Evolutionary conservation across 345 rosid species (phyloP), one percentile per base, ranked within the genome.

Genomic region (Syzygium grande): DNA sequence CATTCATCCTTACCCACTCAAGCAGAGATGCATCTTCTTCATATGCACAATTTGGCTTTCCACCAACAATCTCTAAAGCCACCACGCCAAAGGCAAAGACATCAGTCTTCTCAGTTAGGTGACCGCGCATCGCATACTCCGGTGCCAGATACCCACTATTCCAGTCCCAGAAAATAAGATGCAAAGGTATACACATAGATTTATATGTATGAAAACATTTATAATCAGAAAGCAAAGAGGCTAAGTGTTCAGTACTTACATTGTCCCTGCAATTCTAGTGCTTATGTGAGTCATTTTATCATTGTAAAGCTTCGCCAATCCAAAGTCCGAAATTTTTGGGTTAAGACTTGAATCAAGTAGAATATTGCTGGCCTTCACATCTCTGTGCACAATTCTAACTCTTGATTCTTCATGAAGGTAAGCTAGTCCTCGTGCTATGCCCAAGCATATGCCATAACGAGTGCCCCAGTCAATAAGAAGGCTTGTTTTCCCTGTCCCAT

Each of bases 91-190:
- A 95, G 19, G 91, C 95, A 89, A 93, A 95, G 89, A 94, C 96
- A 89, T 94, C 96, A 14, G 93, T 90, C 88, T 96, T 95, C 91
- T 96, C 97, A 7, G 94, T 95, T 3, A 94, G 96, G 85, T 92
- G 95, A 27, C 96, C 95, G n/a, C 90, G 93, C 95, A 95, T 93
- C 22, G 95, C 97, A 85, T 95, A 95, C 89, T 95, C 96, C 6
- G 96, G 98, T 7, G 96, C 93, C 23, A 96, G 92, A 86, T 94
- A 96, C 34, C 97, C 98, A 38, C 92, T 90, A 17, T 34, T 29
- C 7, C 51, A 10, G 21, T 14, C 68, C 46, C n/a, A 46, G 38
- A 43, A 59, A 23, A 38, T 54, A 54, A 54, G 22, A 16, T 54
- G 56, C 56, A 54, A 46, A 43, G 22, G 21, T 52, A 27, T 11